phyloP scores from a whole-genome alignment of 208 protist species.

The Trypanosoma grayi region DNA sequence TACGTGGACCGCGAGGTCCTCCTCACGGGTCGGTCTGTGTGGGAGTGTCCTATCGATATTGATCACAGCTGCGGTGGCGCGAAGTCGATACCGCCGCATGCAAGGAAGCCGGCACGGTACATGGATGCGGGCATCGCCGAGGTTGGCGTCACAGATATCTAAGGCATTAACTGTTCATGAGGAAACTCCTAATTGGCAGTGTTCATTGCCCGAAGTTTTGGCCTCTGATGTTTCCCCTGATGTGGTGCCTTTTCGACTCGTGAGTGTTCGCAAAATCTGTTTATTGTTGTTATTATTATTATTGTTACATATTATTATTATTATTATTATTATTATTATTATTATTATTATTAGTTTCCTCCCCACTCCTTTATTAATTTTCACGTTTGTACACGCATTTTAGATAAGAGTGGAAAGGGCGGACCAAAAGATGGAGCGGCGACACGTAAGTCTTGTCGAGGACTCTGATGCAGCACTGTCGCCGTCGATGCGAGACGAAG shows the following conservation, averaged over 20 bases:
- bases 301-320: constrained; percentile 3
- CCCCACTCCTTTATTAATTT: not conserved
- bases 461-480: not conserved
- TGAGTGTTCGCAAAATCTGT: no score
- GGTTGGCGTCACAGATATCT: constrained; percentile 78
- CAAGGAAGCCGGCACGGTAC: constrained; percentile 68
- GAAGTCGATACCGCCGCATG: constrained; percentile 78
- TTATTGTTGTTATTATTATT: not conserved
- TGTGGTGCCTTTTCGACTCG: no score
- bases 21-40: constrained; percentile 85
- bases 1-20: constrained; percentile 91
- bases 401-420: not conserved
- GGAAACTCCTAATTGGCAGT: not conserved
- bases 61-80: constrained; percentile 81
- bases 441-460: not conserved
- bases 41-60: constrained; percentile 88
- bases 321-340: constrained; percentile 14
- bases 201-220: no score
- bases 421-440: constrained; percentile 9
- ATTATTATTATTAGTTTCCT: not conserved
- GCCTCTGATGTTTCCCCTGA: no score
- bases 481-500: constrained; percentile 4
- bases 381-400: not conserved
- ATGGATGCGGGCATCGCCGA: constrained; percentile 58
- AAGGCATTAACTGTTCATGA: constrained; percentile 11